Percentiles rank a stretch among this genome's conserved stretches.
Conservation (phyloP, 179 eudicot species). For the Silene vulgaris region DNA sequence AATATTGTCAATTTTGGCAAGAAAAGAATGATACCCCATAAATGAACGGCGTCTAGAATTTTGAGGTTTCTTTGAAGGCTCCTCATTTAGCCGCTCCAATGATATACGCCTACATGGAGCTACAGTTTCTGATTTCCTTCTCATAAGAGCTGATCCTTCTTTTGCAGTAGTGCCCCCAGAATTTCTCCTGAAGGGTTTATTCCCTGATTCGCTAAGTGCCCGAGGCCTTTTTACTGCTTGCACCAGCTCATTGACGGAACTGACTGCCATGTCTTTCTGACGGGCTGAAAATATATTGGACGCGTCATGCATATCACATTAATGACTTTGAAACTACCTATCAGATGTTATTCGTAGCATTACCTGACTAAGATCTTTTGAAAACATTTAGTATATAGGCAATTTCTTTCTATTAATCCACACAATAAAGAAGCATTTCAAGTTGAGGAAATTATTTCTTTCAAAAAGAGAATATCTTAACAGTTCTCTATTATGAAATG, state of each 20-base stretch:
- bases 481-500: not conserved
- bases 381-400: not conserved
- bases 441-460: no score
- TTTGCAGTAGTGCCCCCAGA: conserved; percentile 44
- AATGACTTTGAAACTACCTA: not conserved
- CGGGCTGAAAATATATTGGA: conserved; percentile 54
- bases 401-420: not conserved
- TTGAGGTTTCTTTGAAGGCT: conserved; percentile 63
- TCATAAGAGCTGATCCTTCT: conserved; percentile 31
- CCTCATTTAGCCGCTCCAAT: conserved; percentile 61
- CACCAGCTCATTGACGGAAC: conserved; percentile 77
- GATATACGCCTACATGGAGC: conserved; percentile 55
- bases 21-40: conserved; percentile 54
- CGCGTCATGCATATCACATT: not conserved
- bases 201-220: conserved; percentile 69
- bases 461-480: not conserved
- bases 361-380: not conserved
- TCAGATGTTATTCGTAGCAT: not conserved
- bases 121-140: conserved; percentile 49
- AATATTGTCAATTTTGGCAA: not conserved
- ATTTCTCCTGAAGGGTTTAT: conserved; percentile 52
- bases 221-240: conserved; percentile 85
- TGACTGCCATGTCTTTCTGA: conserved; percentile 80
- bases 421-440: not conserved
- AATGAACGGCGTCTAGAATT: conserved; percentile 60